These are phyloP conservation scores for Rhododendron molle DNA, from an alignment of 148 eudicot genomes.

Conservation along the genomic window DNA sequence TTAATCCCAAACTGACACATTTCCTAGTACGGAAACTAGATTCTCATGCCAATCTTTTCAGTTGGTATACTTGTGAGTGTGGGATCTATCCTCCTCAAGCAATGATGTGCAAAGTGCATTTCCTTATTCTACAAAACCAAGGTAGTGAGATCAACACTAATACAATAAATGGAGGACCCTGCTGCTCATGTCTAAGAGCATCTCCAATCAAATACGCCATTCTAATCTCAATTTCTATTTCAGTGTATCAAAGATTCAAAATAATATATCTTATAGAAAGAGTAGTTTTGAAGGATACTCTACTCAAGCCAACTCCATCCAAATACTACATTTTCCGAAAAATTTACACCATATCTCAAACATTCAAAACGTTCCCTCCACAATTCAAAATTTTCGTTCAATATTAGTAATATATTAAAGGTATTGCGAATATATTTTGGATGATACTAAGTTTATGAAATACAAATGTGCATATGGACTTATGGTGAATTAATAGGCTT, in stretches of 20 bases:
- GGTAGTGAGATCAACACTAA: not conserved
- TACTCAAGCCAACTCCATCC: not conserved
- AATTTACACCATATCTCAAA: not conserved
- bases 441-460: not conserved
- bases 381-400: not conserved
- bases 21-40: not conserved
- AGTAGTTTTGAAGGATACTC: too few species aligned
- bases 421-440: not conserved
- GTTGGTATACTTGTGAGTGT: not conserved
- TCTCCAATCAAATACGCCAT: not conserved
- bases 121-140: not conserved
- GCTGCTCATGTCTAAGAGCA: not conserved
- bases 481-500: not conserved
- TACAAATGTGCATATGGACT: not conserved
- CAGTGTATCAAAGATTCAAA: not conserved
- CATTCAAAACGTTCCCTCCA: not conserved
- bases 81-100: not conserved
- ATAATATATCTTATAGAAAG: too few species aligned
- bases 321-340: not conserved
- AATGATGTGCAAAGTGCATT: not conserved
- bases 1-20: not conserved
- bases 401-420: not conserved
- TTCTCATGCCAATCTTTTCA: not conserved
- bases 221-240: not conserved
- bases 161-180: not conserved